A percentile compares a stretch with the other conserved stretches of the same genome.
Evolutionary conservation across 2,329 filamentous ascomycete genomes (phyloP).

Genomic region (Basipetospora chlamydospora): DNA sequence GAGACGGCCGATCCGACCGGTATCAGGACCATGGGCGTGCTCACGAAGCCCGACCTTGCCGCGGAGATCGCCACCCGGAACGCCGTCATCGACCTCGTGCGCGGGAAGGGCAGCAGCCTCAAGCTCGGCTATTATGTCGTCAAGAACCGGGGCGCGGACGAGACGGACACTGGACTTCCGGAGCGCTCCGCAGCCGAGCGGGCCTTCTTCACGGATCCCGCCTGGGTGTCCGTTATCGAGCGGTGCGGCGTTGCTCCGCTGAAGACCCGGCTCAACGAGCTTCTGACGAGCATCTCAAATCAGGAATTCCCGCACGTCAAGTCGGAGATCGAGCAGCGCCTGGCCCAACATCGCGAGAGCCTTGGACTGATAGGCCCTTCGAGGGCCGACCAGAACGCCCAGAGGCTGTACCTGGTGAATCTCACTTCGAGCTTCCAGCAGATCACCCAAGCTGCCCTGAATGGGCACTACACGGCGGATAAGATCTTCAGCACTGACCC

Average conservation of each 20-base stretch:
- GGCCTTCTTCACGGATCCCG: constrained; percentile 19
- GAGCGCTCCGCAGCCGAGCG: constrained; percentile 19
- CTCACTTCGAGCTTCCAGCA: constrained; percentile 17
- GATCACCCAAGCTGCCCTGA: constrained; percentile 16
- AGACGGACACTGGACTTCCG: constrained; percentile 16
- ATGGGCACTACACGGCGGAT: constrained; percentile 20
- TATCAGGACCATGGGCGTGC: constrained; percentile 27
- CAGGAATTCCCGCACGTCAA: constrained; percentile 21
- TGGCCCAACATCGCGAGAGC: constrained; percentile 6
- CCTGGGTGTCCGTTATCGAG: constrained; percentile 18
- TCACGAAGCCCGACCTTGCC: constrained; percentile 47
- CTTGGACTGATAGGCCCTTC: constrained; percentile 18
- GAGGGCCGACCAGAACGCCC: constrained; percentile 13
- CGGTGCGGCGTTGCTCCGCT: constrained; percentile 21
- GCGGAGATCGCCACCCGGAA: constrained; percentile 22
- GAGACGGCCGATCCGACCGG: constrained; percentile 23
- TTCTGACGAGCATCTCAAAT: constrained; percentile 26
- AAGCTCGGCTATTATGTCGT: constrained; percentile 34
- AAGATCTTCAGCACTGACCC: constrained; percentile 14
- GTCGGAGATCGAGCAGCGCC: constrained; percentile 12
- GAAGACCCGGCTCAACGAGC: constrained; percentile 17
- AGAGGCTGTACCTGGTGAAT: constrained; percentile 20
- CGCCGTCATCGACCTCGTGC: constrained; percentile 25
- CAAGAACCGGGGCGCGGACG: constrained; percentile 30
- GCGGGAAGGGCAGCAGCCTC: constrained; percentile 23